phyloP scores from a whole-genome alignment of 352 stramenopile genomes.

The Phytophthora podocarpi region DNA sequence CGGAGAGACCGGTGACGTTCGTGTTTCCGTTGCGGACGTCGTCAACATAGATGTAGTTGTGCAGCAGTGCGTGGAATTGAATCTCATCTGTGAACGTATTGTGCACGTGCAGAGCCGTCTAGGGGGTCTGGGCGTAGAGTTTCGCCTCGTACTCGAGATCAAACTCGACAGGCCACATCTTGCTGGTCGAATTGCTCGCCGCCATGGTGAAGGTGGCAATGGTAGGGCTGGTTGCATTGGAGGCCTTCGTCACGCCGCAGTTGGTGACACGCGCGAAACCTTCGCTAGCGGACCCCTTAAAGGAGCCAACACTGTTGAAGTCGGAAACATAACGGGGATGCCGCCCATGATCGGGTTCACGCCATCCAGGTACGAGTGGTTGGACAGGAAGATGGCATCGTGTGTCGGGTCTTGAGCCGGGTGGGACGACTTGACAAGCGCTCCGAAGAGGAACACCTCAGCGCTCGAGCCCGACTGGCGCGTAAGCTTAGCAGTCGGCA shows the following conservation, averaged over 20 bases:
- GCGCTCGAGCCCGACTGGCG: slow-evolving; percentile 66
- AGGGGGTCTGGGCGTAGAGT: slow-evolving; percentile 60
- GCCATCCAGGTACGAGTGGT: slow-evolving; percentile 78
- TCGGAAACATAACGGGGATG: slow-evolving; percentile 92
- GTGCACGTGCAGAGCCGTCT: slow-evolving; percentile 78
- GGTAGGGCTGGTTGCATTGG: slow-evolving; percentile 8
- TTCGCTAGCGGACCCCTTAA: slow-evolving; percentile 69
- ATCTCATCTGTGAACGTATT: slow-evolving; percentile 89
- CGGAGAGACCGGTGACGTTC: slow-evolving; percentile 75
- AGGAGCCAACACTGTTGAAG: slow-evolving; percentile 78
- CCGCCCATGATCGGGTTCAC: slow-evolving; percentile 90
- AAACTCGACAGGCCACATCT: slow-evolving; percentile 61
- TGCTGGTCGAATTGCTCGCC: slow-evolving; percentile 35
- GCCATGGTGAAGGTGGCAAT: slow-evolving; percentile 43
- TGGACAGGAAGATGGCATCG: slow-evolving; percentile 88
- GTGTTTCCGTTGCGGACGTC: slow-evolving; percentile 60
- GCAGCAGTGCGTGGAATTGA: slow-evolving; percentile 93
- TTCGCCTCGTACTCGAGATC: slow-evolving; percentile 73
- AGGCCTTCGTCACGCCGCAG: slow-evolving; percentile 36
- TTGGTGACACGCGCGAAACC: slow-evolving; percentile 82
- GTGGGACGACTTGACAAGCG: slow-evolving; percentile 78
- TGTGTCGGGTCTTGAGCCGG: slow-evolving; percentile 24
- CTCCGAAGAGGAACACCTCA: slow-evolving; percentile 78
- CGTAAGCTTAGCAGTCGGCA: no score
- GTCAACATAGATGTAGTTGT: slow-evolving; percentile 94